A percentile compares a stretch with the other conserved stretches of the same genome.
Evolutionary conservation across 352 stramenopile species (phyloP).

Genomic region (Phytophthora pinifolia): DNA sequence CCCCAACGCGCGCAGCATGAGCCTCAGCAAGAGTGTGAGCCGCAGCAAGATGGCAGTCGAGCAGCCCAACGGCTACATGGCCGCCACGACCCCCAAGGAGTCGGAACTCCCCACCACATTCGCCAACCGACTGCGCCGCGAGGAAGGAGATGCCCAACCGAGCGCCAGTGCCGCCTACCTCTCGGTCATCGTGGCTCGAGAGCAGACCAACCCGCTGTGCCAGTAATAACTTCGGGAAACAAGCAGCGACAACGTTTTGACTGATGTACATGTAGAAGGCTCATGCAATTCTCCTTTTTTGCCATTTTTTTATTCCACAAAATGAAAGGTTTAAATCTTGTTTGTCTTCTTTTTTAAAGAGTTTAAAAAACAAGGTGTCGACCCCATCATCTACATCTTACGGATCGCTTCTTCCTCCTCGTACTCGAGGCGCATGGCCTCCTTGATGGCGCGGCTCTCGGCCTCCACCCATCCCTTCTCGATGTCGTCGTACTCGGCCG

Average conservation of each 20-base stretch:
- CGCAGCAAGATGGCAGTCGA: constrained; percentile 26
- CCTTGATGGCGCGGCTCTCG: constrained; percentile 79
- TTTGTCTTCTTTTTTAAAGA: too few species aligned
- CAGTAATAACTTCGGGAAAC: constrained; percentile 21
- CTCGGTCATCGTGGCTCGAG: constrained; percentile 61
- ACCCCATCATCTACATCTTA: constrained; percentile 47
- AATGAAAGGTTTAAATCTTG: too few species aligned
- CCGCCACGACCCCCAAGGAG: constrained; percentile 45
- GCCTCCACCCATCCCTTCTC: constrained; percentile 80
- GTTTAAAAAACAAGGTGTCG: constrained; percentile 2
- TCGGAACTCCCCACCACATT: constrained; percentile 45
- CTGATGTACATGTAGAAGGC: too few species aligned
- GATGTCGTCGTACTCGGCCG: constrained; percentile 81
- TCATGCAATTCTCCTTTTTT: constrained; percentile 15
- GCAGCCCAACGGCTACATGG: constrained; percentile 33
- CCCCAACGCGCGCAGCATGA: constrained; percentile 18
- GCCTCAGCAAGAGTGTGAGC: constrained; percentile 30
- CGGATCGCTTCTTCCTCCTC: constrained; percentile 76
- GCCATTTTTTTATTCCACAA: too few species aligned
- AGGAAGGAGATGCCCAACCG: constrained; percentile 13
- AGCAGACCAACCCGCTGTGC: constrained; percentile 64
- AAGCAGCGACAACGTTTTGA: too few species aligned
- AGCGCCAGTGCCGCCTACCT: constrained; percentile 38
- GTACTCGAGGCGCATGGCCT: constrained; percentile 84
- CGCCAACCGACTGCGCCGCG: constrained; percentile 36